These are phyloP conservation scores for Krasilnikovozyma curviuscula DNA, from an alignment of 768 basidiomycete species.

Conservation along the genomic window DNA sequence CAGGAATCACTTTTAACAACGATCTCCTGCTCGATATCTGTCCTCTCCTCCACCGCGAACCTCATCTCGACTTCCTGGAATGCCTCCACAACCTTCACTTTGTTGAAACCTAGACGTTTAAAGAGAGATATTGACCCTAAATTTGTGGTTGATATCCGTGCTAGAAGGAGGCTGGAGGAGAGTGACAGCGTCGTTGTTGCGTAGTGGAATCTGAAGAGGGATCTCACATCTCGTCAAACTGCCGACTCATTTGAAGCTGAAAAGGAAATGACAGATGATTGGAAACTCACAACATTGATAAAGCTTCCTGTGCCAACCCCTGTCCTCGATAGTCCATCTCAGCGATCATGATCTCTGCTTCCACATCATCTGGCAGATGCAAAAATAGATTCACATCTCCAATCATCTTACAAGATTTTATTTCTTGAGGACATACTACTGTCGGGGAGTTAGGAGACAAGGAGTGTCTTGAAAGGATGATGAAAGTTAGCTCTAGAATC, in stretches of 20 bases:
- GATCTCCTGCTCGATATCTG: too few species aligned
- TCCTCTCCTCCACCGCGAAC: slow-evolving; percentile 9
- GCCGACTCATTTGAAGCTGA: background rate
- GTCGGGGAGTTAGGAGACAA: slow-evolving; percentile 11
- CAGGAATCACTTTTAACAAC: too few species aligned
- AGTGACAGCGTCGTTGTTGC: slow-evolving; percentile 24
- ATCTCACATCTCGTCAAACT: background rate
- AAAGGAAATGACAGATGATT: background rate
- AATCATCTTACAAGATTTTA: slow-evolving; percentile 43
- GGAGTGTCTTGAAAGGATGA: slow-evolving; percentile 43
- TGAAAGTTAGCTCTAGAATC: slow-evolving; percentile 60
- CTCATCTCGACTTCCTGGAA: slow-evolving; percentile 76
- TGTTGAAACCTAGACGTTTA: slow-evolving; percentile 49
- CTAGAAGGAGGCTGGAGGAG: slow-evolving; percentile 26
- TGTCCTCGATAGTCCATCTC: slow-evolving; percentile 47
- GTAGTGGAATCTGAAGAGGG: slow-evolving; percentile 45
- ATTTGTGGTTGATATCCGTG: slow-evolving; percentile 53
- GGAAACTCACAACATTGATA: slow-evolving; percentile 11
- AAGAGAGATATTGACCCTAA: slow-evolving; percentile 52
- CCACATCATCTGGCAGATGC: slow-evolving; percentile 38
- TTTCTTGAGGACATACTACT: slow-evolving; percentile 17
- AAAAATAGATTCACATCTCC: slow-evolving; percentile 88
- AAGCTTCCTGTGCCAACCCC: slow-evolving; percentile 28
- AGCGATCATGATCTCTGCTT: slow-evolving; percentile 86
- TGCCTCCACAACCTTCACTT: slow-evolving; percentile 47